Evolutionary conservation across 202 grass and related monocot genomes (phyloP).

Genomic region (Elaeis oleifera): DNA sequence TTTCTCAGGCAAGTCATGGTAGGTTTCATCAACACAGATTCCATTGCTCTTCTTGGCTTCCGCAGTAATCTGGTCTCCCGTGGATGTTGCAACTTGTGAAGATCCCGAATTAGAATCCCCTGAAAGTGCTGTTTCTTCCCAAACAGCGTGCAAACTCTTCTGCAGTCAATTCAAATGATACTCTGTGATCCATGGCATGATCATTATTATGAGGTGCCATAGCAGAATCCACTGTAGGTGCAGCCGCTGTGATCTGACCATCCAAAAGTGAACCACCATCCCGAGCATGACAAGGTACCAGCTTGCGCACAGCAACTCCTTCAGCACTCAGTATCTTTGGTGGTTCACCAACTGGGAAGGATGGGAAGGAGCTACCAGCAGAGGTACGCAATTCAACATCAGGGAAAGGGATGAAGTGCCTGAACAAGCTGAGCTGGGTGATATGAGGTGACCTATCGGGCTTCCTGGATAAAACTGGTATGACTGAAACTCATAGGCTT

Average conservation of each 20-base stretch:
- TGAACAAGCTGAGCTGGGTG: constrained; percentile 16
- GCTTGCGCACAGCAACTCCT: constrained; percentile 27
- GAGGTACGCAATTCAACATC: constrained; percentile 30
- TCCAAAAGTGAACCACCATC: constrained; percentile 21
- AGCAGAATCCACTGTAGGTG: constrained; percentile 31
- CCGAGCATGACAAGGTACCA: constrained; percentile 8
- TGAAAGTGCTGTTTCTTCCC: constrained; percentile 55
- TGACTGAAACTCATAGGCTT: constrained; percentile 5
- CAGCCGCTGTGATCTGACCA: constrained; percentile 18
- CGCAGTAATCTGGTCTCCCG: constrained; percentile 17
- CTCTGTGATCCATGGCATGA: constrained; percentile 69
- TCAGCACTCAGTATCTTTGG: constrained; percentile 33
- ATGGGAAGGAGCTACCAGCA: constrained; percentile 31
- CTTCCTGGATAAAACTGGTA: constrained; percentile 19
- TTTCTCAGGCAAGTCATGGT: constrained; percentile 82
- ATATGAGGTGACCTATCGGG: constrained; percentile 19
- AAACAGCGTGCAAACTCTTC: constrained; percentile 85
- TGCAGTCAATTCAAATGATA: constrained; percentile 82
- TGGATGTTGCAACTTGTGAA: constrained; percentile 24
- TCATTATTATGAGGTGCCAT: constrained; percentile 47
- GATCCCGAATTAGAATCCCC: constrained; percentile 35
- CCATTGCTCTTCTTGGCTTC: constrained; percentile 34
- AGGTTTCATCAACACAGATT: constrained; percentile 50
- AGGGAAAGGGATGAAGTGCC: constrained; percentile 18
- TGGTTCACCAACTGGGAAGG: constrained; percentile 35